Percentiles rank a stretch among this genome's conserved stretches.
phyloP scores from a whole-genome alignment of 768 basidiomycete genomes.

The Auricularia heimuer region DNA sequence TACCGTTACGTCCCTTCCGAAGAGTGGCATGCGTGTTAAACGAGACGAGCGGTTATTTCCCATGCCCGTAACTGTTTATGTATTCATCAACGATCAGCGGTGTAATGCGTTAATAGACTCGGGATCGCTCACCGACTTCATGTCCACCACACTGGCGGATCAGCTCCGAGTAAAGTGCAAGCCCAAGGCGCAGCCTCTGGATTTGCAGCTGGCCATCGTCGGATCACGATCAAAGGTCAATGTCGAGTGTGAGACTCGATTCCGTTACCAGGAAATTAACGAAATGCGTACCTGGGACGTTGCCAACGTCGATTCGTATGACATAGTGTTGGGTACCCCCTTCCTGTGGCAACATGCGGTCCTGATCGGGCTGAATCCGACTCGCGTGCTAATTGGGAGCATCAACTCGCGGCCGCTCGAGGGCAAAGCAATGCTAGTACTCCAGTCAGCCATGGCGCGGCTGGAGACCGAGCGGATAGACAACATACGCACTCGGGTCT shows the following conservation, averaged over 20 bases:
- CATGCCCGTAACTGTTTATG: no score
- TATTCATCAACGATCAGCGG: no score
- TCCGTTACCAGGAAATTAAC: no score
- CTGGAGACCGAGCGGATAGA: slow-evolving; percentile 2
- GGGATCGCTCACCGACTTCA: neutral
- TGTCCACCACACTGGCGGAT: neutral
- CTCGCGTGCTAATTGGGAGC: no score
- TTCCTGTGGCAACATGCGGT: neutral
- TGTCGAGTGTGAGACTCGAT: no score
- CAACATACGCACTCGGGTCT: slow-evolving; percentile 1
- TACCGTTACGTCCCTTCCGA: neutral
- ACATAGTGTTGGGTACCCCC: neutral
- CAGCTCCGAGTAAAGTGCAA: no score
- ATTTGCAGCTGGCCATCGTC: fast-evolving
- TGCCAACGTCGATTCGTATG: neutral
- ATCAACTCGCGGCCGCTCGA: no score
- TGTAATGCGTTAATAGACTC: no score
- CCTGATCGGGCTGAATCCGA: no score
- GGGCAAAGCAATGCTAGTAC: neutral
- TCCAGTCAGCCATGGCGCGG: neutral
- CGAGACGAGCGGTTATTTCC: no score
- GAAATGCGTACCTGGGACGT: neutral
- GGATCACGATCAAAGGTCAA: no score
- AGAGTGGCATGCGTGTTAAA: neutral
- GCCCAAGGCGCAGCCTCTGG: no score